Conservation (phyloP, 2,329 filamentous ascomycete genomes). For the Xylariaceae sp. region DNA sequence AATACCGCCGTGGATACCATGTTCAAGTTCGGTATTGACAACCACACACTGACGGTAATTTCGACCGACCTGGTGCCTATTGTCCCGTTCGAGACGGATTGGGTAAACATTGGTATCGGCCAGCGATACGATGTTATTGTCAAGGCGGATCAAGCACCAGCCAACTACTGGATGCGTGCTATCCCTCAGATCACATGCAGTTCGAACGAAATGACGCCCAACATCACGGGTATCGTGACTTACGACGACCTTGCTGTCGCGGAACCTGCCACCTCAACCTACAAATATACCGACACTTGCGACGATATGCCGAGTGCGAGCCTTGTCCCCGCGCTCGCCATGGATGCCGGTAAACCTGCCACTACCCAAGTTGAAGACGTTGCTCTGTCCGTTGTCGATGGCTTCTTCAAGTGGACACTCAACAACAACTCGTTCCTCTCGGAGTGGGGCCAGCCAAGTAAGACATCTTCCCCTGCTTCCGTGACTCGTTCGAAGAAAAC, state of each 20-base stretch:
- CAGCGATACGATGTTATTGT: constrained; percentile 46
- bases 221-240: constrained; percentile 47
- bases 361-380: constrained; percentile 29
- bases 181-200: constrained; percentile 40
- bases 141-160: constrained; percentile 34
- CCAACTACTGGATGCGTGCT: constrained; percentile 46
- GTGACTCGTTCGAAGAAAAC: neutral
- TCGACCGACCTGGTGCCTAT: constrained; percentile 55
- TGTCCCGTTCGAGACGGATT: constrained; percentile 46
- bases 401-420: constrained; percentile 45
- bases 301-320: constrained; percentile 33
- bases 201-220: constrained; percentile 35
- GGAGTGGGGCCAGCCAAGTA: constrained; percentile 44
- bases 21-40: constrained; percentile 49
- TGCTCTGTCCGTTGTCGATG: constrained; percentile 26
- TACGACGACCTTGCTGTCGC: constrained; percentile 32
- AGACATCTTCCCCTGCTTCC: constrained; percentile 4
- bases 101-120: constrained; percentile 33
- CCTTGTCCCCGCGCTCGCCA: constrained; percentile 35
- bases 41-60: constrained; percentile 54
- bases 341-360: constrained; percentile 29
- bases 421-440: constrained; percentile 44
- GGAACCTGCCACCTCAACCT: constrained; percentile 15
- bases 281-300: constrained; percentile 28
- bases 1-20: constrained; percentile 42